These are phyloP conservation scores for Cornus suecica DNA, from an alignment of 148 eudicot genomes.

Conservation along the genomic window DNA sequence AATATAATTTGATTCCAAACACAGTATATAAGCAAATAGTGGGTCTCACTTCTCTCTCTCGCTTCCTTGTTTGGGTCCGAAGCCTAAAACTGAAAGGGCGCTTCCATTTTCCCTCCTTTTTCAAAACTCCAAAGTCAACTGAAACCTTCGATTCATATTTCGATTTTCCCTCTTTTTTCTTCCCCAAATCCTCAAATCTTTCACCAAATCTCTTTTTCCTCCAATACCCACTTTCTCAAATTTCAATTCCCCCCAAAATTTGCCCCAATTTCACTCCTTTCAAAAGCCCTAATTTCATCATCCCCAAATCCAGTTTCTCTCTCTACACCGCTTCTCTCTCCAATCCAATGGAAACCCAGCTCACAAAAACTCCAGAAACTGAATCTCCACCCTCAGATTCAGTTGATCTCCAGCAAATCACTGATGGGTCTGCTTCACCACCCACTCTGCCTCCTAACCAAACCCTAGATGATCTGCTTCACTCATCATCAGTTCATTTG, in stretches of 20 bases:
- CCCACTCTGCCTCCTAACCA: constrained; percentile 8
- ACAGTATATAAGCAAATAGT: not conserved
- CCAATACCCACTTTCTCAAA: not conserved
- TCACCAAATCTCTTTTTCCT: not conserved
- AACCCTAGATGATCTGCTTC: constrained; percentile 10
- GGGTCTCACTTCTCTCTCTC: not conserved
- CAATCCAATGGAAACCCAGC: constrained; percentile 11
- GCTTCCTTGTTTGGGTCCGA: not conserved
- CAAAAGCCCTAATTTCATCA: not conserved
- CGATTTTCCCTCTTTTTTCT: constrained; percentile 9
- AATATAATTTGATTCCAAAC: not conserved
- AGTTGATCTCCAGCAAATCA: constrained; percentile 10
- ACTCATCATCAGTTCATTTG: not conserved
- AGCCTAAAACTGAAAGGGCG: constrained; percentile 7
- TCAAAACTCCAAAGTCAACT: not conserved
- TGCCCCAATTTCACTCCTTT: not conserved
- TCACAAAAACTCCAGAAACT: constrained; percentile 4
- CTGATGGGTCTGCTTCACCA: constrained; percentile 8
- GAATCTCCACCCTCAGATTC: constrained; percentile 9
- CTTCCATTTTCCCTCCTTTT: constrained; percentile 26
- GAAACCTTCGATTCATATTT: constrained; percentile 2
- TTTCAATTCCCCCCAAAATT: not conserved
- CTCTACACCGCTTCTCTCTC: not conserved
- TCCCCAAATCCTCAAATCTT: not conserved
- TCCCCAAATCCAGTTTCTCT: not conserved